phyloP scores from a whole-genome alignment of 2,329 filamentous ascomycete species.

The Paramyrothecium roridum region DNA sequence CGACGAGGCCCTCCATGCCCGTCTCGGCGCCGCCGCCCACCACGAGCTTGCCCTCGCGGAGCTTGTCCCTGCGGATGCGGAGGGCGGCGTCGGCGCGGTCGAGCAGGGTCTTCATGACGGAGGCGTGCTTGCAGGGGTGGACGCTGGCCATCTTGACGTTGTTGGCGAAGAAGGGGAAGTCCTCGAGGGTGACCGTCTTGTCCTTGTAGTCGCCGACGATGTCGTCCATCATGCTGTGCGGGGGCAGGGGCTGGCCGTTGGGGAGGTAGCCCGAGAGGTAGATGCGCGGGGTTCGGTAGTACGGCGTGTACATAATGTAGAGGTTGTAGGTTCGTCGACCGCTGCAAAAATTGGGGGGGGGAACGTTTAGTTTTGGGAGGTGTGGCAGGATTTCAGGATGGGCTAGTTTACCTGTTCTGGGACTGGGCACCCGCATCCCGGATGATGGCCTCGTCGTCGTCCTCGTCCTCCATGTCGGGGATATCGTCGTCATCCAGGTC shows the following conservation, averaged over 20 bases:
- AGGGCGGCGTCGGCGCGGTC: conserved; percentile 92
- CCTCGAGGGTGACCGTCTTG: conserved; percentile 97
- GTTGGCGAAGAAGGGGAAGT: conserved; percentile 92
- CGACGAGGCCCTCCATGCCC: conserved; percentile 83
- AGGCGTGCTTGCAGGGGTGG: conserved; percentile 95
- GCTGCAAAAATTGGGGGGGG: too few species aligned
- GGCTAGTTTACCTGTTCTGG: conserved; percentile 38
- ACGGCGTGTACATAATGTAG: conserved; percentile 96
- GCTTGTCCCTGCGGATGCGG: conserved; percentile 81
- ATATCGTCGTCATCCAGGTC: conserved; percentile 77
- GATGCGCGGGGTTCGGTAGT: conserved; percentile 92
- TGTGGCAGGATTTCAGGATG: neutral
- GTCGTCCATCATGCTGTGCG: conserved; percentile 90
- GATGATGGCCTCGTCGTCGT: conserved; percentile 96
- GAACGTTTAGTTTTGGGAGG: neutral
- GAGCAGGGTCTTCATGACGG: conserved; percentile 95
- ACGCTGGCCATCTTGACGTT: conserved; percentile 94
- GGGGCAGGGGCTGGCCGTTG: conserved; percentile 75
- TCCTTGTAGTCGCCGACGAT: conserved; percentile 96
- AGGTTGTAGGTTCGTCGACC: conserved; percentile 91
- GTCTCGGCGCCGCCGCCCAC: conserved; percentile 33
- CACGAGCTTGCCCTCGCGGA: conserved; percentile 54
- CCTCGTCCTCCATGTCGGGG: conserved; percentile 97
- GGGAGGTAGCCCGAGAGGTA: conserved; percentile 89
- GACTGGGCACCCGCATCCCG: conserved; percentile 59